Percentiles rank a stretch among this genome's conserved stretches.
phyloP scores from a whole-genome alignment of 176 grass and related monocot species.

The Triticum dicoccoides region DNA sequence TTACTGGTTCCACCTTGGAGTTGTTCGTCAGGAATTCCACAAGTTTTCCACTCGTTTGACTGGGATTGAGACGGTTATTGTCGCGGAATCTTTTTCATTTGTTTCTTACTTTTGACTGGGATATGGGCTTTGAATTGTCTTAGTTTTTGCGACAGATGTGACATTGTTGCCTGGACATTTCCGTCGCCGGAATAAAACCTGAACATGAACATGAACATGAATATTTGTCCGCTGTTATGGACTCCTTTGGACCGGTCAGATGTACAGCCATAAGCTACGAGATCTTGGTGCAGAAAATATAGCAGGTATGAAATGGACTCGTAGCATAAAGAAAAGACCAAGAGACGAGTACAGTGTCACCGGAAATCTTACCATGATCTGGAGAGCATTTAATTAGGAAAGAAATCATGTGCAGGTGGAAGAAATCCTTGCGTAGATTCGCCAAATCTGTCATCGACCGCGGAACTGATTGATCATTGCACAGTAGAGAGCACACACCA shows the following conservation, averaged over 20 bases:
- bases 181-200: slow-evolving; percentile 14
- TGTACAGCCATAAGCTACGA: background rate
- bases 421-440: slow-evolving; percentile 18
- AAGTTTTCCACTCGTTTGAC: slow-evolving; percentile 40
- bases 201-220: background rate
- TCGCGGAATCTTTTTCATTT: slow-evolving; percentile 19
- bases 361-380: slow-evolving; percentile 30
- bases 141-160: slow-evolving; percentile 32
- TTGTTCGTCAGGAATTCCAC: slow-evolving; percentile 18
- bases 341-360: background rate
- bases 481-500: background rate
- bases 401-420: background rate
- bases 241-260: slow-evolving; percentile 8
- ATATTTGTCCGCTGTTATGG: background rate
- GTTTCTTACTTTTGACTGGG: slow-evolving; percentile 31
- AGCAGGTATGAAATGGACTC: slow-evolving; percentile 25
- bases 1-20: background rate
- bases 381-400: slow-evolving; percentile 15
- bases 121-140: slow-evolving; percentile 39
- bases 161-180: slow-evolving; percentile 12
- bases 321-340: slow-evolving; percentile 11
- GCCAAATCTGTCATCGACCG: slow-evolving; percentile 29
- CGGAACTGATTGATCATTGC: background rate
- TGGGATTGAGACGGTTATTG: background rate
- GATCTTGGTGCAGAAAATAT: slow-evolving; percentile 15